Conservation (phyloP, 1,139 yeast species). For the Pichia sp. region DNA sequence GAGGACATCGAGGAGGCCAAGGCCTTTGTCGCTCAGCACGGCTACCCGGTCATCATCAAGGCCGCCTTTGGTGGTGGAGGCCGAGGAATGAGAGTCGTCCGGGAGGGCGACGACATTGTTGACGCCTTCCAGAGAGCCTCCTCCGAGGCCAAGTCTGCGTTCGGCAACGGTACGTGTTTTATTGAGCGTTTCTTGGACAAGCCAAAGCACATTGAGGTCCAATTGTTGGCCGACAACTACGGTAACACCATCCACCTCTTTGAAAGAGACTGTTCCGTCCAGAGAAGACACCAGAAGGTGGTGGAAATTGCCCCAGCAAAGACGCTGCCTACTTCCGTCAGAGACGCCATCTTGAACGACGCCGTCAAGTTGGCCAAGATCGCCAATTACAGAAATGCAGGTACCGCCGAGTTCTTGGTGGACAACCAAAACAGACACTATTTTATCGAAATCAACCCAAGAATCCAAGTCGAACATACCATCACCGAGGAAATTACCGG, state of each 20-base stretch:
- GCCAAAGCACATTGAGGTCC: slow-evolving; percentile 98
- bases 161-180: slow-evolving; percentile 97
- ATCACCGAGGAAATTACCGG: slow-evolving; percentile 99
- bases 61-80: slow-evolving; percentile 99
- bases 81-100: slow-evolving; percentile 98
- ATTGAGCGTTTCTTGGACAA: slow-evolving; percentile 91
- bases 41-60: slow-evolving; percentile 94
- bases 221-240: slow-evolving; percentile 85
- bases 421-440: slow-evolving; percentile 93
- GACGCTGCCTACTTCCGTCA: slow-evolving; percentile 71
- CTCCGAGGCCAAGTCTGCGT: slow-evolving; percentile 89
- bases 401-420: slow-evolving; percentile 97
- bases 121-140: slow-evolving; percentile 94
- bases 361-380: slow-evolving; percentile 88
- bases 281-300: slow-evolving; percentile 98
- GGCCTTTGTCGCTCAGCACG: slow-evolving; percentile 73
- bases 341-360: slow-evolving; percentile 89
- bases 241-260: slow-evolving; percentile 95
- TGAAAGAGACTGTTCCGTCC: slow-evolving; percentile 98
- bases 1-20: slow-evolving; percentile 72
- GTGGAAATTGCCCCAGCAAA: slow-evolving; percentile 99
- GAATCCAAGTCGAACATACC: slow-evolving; percentile 98
- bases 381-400: slow-evolving; percentile 94
- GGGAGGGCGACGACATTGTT: slow-evolving; percentile 88
- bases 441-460: slow-evolving; percentile 96